phyloP scores from a whole-genome alignment of 495 filamentous ascomycete species.

The Xylaria curta region DNA sequence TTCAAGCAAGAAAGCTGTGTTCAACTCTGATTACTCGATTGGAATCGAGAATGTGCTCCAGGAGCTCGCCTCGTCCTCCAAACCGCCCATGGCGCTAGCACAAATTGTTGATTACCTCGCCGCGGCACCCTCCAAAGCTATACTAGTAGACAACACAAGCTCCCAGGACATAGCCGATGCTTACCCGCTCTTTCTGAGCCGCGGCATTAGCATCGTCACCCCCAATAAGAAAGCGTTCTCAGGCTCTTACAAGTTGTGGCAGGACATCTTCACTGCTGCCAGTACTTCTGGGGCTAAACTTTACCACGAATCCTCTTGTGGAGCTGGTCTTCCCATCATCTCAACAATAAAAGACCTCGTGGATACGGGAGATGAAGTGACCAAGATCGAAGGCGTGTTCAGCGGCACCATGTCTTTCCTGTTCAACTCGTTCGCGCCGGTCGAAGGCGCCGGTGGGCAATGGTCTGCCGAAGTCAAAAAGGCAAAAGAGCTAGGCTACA shows the following conservation, averaged over 20 bases:
- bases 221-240: slow-evolving; percentile 99
- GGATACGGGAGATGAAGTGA: slow-evolving; percentile 86
- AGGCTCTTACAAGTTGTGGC: slow-evolving; percentile 74
- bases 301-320: slow-evolving; percentile 93
- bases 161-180: slow-evolving; percentile 75
- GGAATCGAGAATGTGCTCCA: slow-evolving; percentile 59
- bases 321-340: slow-evolving; percentile 89
- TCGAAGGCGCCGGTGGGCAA: slow-evolving; percentile 68
- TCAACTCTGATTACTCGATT: slow-evolving; percentile 66
- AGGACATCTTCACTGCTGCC: slow-evolving; percentile 75
- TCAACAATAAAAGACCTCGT: slow-evolving; percentile 89
- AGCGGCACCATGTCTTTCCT: slow-evolving; percentile 95
- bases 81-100: slow-evolving; percentile 64
- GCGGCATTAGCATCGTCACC: slow-evolving; percentile 87
- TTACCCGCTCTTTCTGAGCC: slow-evolving; percentile 78
- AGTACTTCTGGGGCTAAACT: slow-evolving; percentile 70
- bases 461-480: slow-evolving; percentile 89
- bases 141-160: slow-evolving; percentile 95
- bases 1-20: slow-evolving; percentile 78
- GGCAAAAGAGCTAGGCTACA: slow-evolving; percentile 94
- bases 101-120: slow-evolving; percentile 75
- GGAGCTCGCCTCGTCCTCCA: slow-evolving; percentile 60
- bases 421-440: slow-evolving; percentile 91
- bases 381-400: slow-evolving; percentile 93
- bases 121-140: slow-evolving; percentile 69